These are phyloP conservation scores for Lactifluus hygrophoroides DNA, from an alignment of 768 basidiomycete species.

Conservation along the genomic window DNA sequence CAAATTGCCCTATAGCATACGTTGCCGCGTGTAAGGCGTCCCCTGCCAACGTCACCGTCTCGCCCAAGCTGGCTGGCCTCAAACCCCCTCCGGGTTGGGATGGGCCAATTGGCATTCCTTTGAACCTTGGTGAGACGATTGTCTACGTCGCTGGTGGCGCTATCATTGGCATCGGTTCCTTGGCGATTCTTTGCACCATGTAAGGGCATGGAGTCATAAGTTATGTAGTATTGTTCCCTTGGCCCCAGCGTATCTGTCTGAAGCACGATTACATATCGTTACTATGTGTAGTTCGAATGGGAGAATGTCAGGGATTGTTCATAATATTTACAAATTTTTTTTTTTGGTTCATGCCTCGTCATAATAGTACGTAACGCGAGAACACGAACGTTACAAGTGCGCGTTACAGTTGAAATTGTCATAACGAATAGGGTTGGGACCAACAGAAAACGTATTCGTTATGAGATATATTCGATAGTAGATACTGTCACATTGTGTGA, in stretches of 20 bases:
- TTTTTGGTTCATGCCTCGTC: too few species aligned
- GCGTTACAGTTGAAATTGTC: too few species aligned
- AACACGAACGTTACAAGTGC: too few species aligned
- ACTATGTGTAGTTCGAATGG: too few species aligned
- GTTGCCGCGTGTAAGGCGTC: constrained; percentile 35
- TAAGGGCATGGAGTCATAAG: constrained; percentile 16
- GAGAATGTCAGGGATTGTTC: too few species aligned
- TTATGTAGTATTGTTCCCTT: neutral
- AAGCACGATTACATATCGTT: neutral
- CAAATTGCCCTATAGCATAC: constrained; percentile 38
- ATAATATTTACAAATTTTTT: too few species aligned
- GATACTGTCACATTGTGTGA: too few species aligned
- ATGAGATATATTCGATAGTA: too few species aligned
- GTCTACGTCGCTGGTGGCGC: constrained; percentile 36
- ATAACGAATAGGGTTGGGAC: too few species aligned
- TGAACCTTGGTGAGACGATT: constrained; percentile 38
- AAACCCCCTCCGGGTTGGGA: constrained; percentile 47
- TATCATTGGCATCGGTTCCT: constrained; percentile 40
- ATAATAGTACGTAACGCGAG: too few species aligned
- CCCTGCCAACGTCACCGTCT: constrained; percentile 31
- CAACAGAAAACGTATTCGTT: too few species aligned
- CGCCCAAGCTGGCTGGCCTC: constrained; percentile 35
- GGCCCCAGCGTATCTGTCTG: neutral
- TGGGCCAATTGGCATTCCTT: constrained; percentile 43
- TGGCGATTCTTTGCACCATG: constrained; percentile 49